Conservation (phyloP, 495 filamentous ascomycete species). For the Neurospora sp. region DNA sequence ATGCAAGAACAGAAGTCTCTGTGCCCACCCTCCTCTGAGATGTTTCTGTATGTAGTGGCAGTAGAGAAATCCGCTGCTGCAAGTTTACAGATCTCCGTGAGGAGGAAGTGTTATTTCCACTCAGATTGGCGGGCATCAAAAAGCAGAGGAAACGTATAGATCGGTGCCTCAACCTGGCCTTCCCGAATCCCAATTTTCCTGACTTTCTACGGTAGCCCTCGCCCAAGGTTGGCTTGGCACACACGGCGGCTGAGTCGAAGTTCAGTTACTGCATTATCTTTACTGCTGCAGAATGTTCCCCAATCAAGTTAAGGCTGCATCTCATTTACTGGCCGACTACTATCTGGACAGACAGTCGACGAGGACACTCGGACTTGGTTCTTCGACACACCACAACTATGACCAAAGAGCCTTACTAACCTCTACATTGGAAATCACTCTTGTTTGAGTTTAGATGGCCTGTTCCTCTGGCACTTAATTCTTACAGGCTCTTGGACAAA, state of each 20-base stretch:
- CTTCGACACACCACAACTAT: neutral
- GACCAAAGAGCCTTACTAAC: no score
- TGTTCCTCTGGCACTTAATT: neutral
- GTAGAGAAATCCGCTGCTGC: neutral
- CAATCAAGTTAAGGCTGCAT: neutral
- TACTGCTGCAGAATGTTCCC: neutral
- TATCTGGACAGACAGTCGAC: neutral
- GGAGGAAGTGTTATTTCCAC: neutral
- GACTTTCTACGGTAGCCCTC: neutral
- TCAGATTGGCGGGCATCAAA: neutral
- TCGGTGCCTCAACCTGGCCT: neutral
- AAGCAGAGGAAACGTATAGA: neutral
- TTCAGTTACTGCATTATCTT: neutral
- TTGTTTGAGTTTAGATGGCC: neutral
- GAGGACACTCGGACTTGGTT: neutral
- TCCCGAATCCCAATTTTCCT: neutral
- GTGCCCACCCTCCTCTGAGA: neutral
- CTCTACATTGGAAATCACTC: fast-evolving
- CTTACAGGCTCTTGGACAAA: neutral
- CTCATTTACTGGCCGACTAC: neutral
- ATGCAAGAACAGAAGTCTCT: no score
- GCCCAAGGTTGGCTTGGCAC: neutral
- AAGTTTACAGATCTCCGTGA: neutral
- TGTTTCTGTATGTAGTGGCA: neutral
- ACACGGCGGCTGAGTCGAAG: neutral